Conservation (phyloP, 176 grass and related monocot species). For the Lolium rigidum region DNA sequence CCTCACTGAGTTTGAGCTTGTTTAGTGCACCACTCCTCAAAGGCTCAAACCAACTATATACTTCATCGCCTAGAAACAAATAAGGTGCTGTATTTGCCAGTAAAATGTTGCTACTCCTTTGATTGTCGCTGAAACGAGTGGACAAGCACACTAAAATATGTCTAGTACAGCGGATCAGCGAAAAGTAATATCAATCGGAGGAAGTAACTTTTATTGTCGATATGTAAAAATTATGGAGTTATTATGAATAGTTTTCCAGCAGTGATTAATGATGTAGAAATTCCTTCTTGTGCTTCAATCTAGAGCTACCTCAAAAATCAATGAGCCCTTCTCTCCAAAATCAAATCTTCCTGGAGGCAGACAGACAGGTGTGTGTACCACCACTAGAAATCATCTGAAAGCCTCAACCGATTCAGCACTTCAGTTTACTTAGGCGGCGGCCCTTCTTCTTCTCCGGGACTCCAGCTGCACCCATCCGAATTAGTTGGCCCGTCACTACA, state of each 20-base stretch:
- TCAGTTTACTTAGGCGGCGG: not conserved
- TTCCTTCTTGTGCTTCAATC: not conserved
- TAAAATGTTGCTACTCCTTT: not conserved
- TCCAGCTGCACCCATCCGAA: constrained; percentile 43
- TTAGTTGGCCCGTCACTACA: constrained; percentile 50
- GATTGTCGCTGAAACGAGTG: too few relatives aligned
- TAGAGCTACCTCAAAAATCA: not conserved
- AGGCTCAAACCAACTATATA: not conserved
- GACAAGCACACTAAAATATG: too few relatives aligned
- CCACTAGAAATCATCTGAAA: not conserved
- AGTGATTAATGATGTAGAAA: not conserved
- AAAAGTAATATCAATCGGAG: too few relatives aligned
- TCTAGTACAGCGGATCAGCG: too few relatives aligned
- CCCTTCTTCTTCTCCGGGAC: constrained; percentile 28
- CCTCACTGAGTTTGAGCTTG: not conserved
- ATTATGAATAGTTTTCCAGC: not conserved
- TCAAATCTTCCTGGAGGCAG: not conserved
- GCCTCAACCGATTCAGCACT: constrained; percentile 49
- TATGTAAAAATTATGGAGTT: not conserved
- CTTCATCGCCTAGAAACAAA: not conserved
- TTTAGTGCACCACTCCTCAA: not conserved
- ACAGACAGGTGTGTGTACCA: not conserved
- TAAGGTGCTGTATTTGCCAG: not conserved
- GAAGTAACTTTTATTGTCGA: not conserved
- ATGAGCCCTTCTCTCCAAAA: not conserved